Evolutionary conservation across 805 yeast species (phyloP), one percentile per base, ranked within the genome.

Genomic region (Saturnispora zaruensis): DNA sequence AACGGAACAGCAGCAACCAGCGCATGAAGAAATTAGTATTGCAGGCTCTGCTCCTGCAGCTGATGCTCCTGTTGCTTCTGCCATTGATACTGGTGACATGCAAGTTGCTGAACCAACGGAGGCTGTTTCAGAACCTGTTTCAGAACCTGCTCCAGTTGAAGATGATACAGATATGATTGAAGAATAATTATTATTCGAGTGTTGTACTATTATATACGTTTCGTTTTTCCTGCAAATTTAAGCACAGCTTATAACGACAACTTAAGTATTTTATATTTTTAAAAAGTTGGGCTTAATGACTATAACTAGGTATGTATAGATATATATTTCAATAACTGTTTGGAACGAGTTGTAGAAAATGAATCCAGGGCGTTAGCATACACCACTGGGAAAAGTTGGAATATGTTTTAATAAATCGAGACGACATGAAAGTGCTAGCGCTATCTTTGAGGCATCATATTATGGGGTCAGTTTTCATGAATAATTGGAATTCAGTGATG

Each of bases 161-260:
- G 61, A 57, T 30, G 52, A 32, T 21, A 62, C 59, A 21, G 60
- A 57, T 30, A 58, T 58, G 51, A 59, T 59, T 49, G 63, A 59
- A 53, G 63, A 59, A 44, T 57, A 44, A 45, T 5, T 8, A 11
- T 13, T 6, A 36, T 21, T 24, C 14, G 28, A 26, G 23, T 33
- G 23, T 30, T 44, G 38, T 38, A 38, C 20, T 41, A 28, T 14
- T 32, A 41, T 46, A 20, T 21, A 41, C 18, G 26, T 9, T 18
- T 16, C 14, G 16, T 33, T 26, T 25, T 25, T 20, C n/a, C 5
- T 25, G n/a, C n/a, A 5, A 21, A 16, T 6, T 30, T 44, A 40
- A 46, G 11, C 33, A 16, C 18, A 30, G 21, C 20, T n/a, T 7
- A 18, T 18, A 36, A 37, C 18, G 14, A 8, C 26, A 28, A 36